Conservation (phyloP, 345 rosid species). For the Turritis glabra region DNA sequence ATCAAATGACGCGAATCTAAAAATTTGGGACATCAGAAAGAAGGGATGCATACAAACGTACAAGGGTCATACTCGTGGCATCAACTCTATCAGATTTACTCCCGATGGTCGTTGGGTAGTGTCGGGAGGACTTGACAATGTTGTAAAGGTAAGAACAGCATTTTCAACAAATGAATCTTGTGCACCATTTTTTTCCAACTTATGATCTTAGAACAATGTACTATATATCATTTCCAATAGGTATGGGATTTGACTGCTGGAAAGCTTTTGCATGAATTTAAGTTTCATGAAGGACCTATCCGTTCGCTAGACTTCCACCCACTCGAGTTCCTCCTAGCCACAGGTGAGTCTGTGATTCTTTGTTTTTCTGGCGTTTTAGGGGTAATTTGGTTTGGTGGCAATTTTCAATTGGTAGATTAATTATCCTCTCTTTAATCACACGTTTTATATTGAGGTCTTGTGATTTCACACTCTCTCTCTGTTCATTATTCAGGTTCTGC, state of each 20-base stretch:
- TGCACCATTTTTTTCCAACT: not conserved
- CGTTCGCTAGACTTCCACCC: slow-evolving; percentile 93
- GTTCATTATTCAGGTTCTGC: slow-evolving; percentile 79
- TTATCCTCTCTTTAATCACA: slow-evolving; percentile 7
- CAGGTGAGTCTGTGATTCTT: slow-evolving; percentile 55
- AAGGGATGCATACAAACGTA: slow-evolving; percentile 95
- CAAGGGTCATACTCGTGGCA: slow-evolving; percentile 84
- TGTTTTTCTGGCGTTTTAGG: not conserved
- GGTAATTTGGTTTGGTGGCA: slow-evolving; percentile 15
- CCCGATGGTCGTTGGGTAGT: slow-evolving; percentile 99
- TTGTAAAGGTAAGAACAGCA: slow-evolving; percentile 66
- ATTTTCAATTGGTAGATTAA: slow-evolving; percentile 4
- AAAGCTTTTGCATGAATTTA: slow-evolving; percentile 94
- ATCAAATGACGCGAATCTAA: slow-evolving; percentile 73
- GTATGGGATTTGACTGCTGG: slow-evolving; percentile 92
- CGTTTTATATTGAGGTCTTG: slow-evolving; percentile 12
- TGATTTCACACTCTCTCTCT: slow-evolving; percentile 18
- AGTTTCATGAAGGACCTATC: slow-evolving; percentile 86
- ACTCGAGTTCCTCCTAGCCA: slow-evolving; percentile 90
- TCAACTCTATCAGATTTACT: slow-evolving; percentile 74
- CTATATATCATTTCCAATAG: slow-evolving; percentile 14
- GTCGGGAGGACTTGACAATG: slow-evolving; percentile 94
- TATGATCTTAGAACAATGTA: not conserved
- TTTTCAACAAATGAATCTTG: slow-evolving; percentile 1
- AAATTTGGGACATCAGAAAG: slow-evolving; percentile 94